Percentiles rank a stretch among this genome's conserved stretches.
These are phyloP conservation scores for sunflower (Helianthus annuus) DNA, from an alignment of 129 eudicot genomes.

Conservation along the genomic window DNA sequence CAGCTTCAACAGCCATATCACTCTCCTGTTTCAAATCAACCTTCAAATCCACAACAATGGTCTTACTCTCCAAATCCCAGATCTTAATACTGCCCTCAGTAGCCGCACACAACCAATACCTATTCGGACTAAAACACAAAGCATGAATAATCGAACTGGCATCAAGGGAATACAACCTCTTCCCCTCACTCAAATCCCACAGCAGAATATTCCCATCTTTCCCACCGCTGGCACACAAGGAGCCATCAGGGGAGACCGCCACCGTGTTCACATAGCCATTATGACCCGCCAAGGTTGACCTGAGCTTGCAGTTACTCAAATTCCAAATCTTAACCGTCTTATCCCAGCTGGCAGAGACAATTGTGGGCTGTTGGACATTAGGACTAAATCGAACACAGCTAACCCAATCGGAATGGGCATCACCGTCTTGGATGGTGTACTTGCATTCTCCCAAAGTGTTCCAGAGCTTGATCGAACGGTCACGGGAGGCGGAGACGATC, in stretches of 20 bases:
- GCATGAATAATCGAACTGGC: slow-evolving; percentile 59
- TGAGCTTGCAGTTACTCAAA: slow-evolving; percentile 60
- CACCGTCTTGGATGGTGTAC: slow-evolving; percentile 70
- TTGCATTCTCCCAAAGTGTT: slow-evolving; percentile 83
- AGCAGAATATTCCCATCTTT: slow-evolving; percentile 68
- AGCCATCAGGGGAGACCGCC: slow-evolving; percentile 75
- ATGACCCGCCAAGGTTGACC: slow-evolving; percentile 57
- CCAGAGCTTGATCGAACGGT: slow-evolving; percentile 71
- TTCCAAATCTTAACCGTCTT: slow-evolving; percentile 73
- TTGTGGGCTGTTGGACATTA: slow-evolving; percentile 59
- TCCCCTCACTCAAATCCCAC: slow-evolving; percentile 85
- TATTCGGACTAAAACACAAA: slow-evolving; percentile 69
- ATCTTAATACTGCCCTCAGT: slow-evolving; percentile 67
- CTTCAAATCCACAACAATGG: slow-evolving; percentile 55
- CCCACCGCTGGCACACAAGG: slow-evolving; percentile 77
- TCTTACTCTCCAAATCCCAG: slow-evolving; percentile 74
- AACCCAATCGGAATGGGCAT: slow-evolving; percentile 71
- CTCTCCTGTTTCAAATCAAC: slow-evolving; percentile 73
- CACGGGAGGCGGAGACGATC: slow-evolving; percentile 73
- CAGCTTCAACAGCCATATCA: slow-evolving; percentile 60
- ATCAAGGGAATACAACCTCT: slow-evolving; percentile 57
- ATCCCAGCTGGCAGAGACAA: slow-evolving; percentile 68
- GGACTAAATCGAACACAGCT: slow-evolving; percentile 74
- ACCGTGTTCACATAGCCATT: slow-evolving; percentile 58
- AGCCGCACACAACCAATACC: slow-evolving; percentile 84